Evolutionary conservation across 768 basidiomycete genomes (phyloP).

Genomic region (Pleurotus djamor): DNA sequence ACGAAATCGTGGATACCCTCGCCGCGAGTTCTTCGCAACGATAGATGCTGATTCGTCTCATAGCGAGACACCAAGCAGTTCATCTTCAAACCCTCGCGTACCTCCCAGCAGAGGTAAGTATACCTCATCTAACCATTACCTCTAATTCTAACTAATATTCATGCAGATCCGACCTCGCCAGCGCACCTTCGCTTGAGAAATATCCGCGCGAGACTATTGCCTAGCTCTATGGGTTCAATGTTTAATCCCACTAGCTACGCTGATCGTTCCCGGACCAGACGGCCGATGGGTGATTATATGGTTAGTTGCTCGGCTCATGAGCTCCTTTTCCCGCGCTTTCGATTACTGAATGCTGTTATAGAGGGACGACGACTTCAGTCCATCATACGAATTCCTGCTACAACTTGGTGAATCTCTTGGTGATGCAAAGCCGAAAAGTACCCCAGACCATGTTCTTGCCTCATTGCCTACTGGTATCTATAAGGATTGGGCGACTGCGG

Average conservation of each 20-base stretch:
- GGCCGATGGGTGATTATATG: slow-evolving; percentile 45
- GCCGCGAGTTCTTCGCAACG: neutral
- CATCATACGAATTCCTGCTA: slow-evolving; percentile 70
- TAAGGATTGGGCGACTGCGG: slow-evolving; percentile 64
- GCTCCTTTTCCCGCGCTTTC: slow-evolving; percentile 4
- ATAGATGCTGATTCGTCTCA: neutral
- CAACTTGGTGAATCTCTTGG: slow-evolving; percentile 59
- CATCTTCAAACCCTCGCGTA: too few relatives aligned
- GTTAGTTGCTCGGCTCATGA: slow-evolving; percentile 16
- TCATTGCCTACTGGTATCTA: slow-evolving; percentile 59
- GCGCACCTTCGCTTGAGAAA: neutral
- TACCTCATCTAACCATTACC: neutral
- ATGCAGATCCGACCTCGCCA: neutral
- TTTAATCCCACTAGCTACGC: slow-evolving; percentile 12
- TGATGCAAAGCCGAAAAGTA: slow-evolving; percentile 65
- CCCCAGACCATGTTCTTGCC: slow-evolving; percentile 59
- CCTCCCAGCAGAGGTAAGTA: too few relatives aligned
- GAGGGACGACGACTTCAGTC: slow-evolving; percentile 77
- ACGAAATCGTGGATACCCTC: too few relatives aligned
- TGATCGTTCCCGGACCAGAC: slow-evolving; percentile 11
- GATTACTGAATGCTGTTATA: slow-evolving; percentile 21
- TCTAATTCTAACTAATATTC: neutral
- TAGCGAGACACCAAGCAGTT: too few relatives aligned
- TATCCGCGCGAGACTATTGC: neutral
- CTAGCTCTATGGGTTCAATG: slow-evolving; percentile 9